Evolutionary conservation across 441 rosid genomes (phyloP), one percentile per base, ranked within the genome.

Genomic region (Gossypium aridum): DNA sequence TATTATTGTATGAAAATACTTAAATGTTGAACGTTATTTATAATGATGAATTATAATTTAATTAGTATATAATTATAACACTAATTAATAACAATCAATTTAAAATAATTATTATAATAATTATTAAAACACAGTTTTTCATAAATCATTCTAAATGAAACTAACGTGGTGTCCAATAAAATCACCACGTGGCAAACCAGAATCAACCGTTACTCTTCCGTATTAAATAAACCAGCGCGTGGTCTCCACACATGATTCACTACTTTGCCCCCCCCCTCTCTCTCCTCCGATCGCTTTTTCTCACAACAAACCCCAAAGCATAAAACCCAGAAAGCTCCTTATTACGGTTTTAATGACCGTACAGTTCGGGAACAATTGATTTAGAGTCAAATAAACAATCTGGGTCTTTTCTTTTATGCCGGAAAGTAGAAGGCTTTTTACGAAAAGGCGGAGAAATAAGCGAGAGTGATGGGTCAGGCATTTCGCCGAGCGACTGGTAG

Each of bases 401-500:
- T 69, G 25, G 25, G 16, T 69, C 9, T 16, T 62, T 26, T n/a
- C 43, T 45, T 71, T 34, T 59, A 37, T 26, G 43, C 51, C 28
- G n/a, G 64, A 9, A 17, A 64, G 9, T 16, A 14, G 16, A 65
- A 34, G 14, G 37, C 25, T 49, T 19, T 5, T 7, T 10, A 16
- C 9, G 60, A 16, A 26, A 51, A 64, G 6, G 4, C 1, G 23
- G 76, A 17, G 7, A 47, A 26, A 26, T 26, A 25, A 47, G 26
- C 13, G n/a, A 9, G 65, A 26, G 37, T 7, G 28, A 88, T 90
- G 94, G 94, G 94, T 70, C 94, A 90, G 85, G 92, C 87, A 86
- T 83, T 90, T 84, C 92, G 94, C 86, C 90, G 92, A 83, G 92
- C 91, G 19, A 76, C 82, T 81, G 91, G 91, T 31, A 83, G 78